Percentiles rank a stretch among this genome's conserved stretches.
These are phyloP conservation scores for Ascochyta lentis DNA, from an alignment of 2,329 filamentous ascomycete species.

Conservation along the genomic window DNA sequence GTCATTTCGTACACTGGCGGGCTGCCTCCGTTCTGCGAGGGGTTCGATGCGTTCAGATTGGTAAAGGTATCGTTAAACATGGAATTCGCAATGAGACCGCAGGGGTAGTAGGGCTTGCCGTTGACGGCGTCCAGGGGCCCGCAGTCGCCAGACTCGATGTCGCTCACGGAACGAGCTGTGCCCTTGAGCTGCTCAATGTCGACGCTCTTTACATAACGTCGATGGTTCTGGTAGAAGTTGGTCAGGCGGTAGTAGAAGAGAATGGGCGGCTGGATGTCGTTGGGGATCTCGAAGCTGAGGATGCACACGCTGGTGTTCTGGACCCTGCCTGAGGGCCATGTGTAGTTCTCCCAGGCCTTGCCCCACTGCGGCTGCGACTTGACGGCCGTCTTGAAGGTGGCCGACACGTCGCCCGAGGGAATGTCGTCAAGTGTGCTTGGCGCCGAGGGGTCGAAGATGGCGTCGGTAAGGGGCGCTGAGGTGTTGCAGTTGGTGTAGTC, in stretches of 20 bases:
- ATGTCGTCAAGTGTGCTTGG: slow-evolving; percentile 57
- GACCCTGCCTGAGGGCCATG: slow-evolving; percentile 29
- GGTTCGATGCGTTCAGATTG: slow-evolving; percentile 67
- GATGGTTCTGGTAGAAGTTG: slow-evolving; percentile 99
- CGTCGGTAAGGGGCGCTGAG: slow-evolving; percentile 57
- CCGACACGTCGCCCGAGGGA: slow-evolving; percentile 63
- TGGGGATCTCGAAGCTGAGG: slow-evolving; percentile 79
- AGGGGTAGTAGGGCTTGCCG: slow-evolving; percentile 84
- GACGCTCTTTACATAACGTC: slow-evolving; percentile 91
- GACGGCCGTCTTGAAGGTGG: slow-evolving; percentile 71
- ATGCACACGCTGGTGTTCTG: slow-evolving; percentile 65
- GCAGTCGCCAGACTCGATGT: slow-evolving; percentile 74
- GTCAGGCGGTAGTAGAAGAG: slow-evolving; percentile 94
- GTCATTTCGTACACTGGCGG: slow-evolving; percentile 74
- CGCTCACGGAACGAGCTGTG: slow-evolving; percentile 62
- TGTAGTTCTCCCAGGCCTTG: slow-evolving; percentile 46
- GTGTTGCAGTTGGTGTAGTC: slow-evolving; percentile 83
- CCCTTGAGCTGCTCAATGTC: slow-evolving; percentile 84
- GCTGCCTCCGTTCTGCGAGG: slow-evolving; percentile 45
- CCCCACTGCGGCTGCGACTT: slow-evolving; percentile 45
- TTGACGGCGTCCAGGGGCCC: slow-evolving; percentile 66
- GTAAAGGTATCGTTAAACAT: slow-evolving; percentile 93
- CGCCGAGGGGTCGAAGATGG: slow-evolving; percentile 21
- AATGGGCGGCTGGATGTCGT: slow-evolving; percentile 80
- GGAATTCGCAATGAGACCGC: slow-evolving; percentile 95